Conservation (phyloP, 108 stramenopile species). For the Thalassiosira profunda region DNA sequence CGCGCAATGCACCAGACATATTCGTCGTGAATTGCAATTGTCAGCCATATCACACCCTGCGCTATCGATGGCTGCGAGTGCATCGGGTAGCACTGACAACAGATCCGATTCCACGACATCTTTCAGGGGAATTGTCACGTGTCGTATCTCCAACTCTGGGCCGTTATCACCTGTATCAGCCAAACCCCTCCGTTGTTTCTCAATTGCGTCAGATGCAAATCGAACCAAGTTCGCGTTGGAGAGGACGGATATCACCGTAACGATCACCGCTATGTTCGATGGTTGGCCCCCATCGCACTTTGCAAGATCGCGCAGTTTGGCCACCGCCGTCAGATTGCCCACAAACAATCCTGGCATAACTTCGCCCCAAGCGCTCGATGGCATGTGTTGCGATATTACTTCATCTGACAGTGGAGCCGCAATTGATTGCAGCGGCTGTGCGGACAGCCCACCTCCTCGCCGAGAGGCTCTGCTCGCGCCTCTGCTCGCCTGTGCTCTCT, state of each 20-base stretch:
- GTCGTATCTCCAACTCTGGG: slow-evolving; percentile 3
- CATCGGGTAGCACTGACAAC: slow-evolving; percentile 13
- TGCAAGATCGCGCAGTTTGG: slow-evolving; percentile 6
- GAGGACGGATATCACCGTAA: slow-evolving; percentile 37
- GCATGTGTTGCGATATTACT: not conserved
- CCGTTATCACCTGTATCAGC: not conserved
- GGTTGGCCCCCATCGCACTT: no score
- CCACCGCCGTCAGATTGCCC: slow-evolving; percentile 24
- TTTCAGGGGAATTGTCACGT: slow-evolving; percentile 19
- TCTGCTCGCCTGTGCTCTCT: slow-evolving; percentile 10
- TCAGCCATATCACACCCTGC: not conserved
- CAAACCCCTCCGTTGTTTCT: slow-evolving; percentile 10
- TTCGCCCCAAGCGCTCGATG: slow-evolving; percentile 10
- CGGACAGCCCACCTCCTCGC: no score
- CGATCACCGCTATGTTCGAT: not conserved
- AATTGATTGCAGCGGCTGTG: no score
- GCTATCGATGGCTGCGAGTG: slow-evolving; percentile 24
- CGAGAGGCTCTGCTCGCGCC: no score
- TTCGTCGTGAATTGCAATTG: slow-evolving; percentile 13
- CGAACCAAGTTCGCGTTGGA: slow-evolving; percentile 22
- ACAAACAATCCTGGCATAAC: slow-evolving; percentile 42
- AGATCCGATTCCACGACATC: slow-evolving; percentile 35
- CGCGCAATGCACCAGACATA: slow-evolving; percentile 48
- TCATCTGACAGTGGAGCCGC: no score
- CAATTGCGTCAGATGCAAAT: slow-evolving; percentile 13